phyloP scores from a whole-genome alignment of 2,329 filamentous ascomycete genomes.

The Knoxdaviesia capensis region DNA sequence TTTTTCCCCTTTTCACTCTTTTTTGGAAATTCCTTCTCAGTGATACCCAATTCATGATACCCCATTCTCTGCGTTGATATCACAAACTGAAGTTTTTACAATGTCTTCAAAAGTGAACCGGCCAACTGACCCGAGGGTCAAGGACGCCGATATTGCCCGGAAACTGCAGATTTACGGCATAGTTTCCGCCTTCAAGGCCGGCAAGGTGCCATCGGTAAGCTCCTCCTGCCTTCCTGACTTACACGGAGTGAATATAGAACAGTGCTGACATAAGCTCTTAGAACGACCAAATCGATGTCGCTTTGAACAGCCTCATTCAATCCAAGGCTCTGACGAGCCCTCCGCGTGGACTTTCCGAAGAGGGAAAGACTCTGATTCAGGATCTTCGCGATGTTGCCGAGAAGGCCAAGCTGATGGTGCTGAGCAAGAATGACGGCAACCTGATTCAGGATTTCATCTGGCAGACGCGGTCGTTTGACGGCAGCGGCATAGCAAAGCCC shows the following conservation, averaged over 20 bases:
- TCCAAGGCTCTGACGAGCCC: constrained; percentile 52
- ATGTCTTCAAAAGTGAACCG: constrained; percentile 37
- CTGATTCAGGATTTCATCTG: constrained; percentile 93
- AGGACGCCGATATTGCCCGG: constrained; percentile 73
- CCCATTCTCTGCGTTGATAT: not conserved
- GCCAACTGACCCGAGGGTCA: constrained; percentile 51
- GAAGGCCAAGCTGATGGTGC: constrained; percentile 63
- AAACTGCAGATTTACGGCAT: constrained; percentile 96
- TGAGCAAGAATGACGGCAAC: constrained; percentile 91
- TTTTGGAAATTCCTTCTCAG: not conserved
- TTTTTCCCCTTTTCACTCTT: not conserved
- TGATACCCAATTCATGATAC: not conserved
- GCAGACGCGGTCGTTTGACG: constrained; percentile 62
- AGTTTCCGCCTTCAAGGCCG: constrained; percentile 60
- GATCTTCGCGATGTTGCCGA: constrained; percentile 66
- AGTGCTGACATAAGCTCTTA: constrained; percentile 12
- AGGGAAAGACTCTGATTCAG: constrained; percentile 59
- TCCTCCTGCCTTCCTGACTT: not conserved
- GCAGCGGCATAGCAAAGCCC: constrained; percentile 39
- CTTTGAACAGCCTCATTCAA: constrained; percentile 68
- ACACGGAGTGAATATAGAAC: not conserved
- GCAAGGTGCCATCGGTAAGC: constrained; percentile 75
- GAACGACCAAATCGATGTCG: constrained; percentile 93
- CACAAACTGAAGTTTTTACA: not conserved
- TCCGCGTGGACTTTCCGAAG: constrained; percentile 56